Base-by-base conservation (phyloP, 495 filamentous ascomycete species). In the Penicillium subrubescens region DNA sequence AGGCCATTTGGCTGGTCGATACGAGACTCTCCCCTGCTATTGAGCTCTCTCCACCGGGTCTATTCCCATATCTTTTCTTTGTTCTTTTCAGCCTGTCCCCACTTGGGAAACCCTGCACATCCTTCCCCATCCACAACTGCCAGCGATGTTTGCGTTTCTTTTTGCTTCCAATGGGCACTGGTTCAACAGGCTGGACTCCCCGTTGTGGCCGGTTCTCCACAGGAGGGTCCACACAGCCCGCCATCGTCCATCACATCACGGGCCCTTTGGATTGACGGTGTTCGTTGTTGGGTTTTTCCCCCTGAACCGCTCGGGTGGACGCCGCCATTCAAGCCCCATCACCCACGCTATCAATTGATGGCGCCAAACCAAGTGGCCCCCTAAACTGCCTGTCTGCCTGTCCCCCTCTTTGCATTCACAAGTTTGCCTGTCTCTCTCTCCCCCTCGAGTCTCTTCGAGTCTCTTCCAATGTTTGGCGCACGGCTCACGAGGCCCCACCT, bases 261-360 rank as follows among this genome's bases (percentile, higher is more conserved):
- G 48, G 2, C 48, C 48, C 11, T 51, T 51, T 27, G 8, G 43
- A 12, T 25, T n/a, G n/a, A n/a, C n/a, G 48, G 14, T 15, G 48
- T 52, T 52, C 48, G 48, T 67, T 21, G 43, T 19, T 19, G 3
- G 25, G 25, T 27, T 19, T 19, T 17, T 44, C 61, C 66, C 66
- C 69, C 61, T 64, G 62, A 63, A 59, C n/a, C 27, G 29, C 54
- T 54, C 63, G 67, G 68, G 70, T 62, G 63, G 61, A 64, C 56
- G 60, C 73, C 67, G 68, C 60, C 60, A 41, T 41, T 41, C 3
- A 17, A 8, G 14, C 37, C 5, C 37, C 37, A 25, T 48, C 19
- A 56, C 41, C 61, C 67, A 64, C 69, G 62, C 75, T 77, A 77
- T 77, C 68, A 61, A 31, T 54, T 46, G 21, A 66, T 73, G 67